Evolutionary conservation across 2,329 filamentous ascomycete genomes (phyloP).

Genomic region (Apiospora hydei): DNA sequence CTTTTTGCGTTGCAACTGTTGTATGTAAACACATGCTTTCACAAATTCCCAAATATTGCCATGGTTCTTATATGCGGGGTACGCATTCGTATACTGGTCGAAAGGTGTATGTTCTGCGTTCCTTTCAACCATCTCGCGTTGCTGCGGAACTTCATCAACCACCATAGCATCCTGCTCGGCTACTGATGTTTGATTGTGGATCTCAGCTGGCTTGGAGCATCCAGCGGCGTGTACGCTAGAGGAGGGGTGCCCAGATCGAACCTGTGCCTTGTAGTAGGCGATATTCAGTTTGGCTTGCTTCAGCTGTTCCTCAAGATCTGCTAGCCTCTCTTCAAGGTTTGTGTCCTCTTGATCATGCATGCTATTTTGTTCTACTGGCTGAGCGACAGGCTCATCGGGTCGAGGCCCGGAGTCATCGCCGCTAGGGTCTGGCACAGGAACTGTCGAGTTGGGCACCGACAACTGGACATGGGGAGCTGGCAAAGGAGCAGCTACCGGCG

Average conservation of each 20-base stretch:
- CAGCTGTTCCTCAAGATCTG: neutral
- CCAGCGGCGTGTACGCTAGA: neutral
- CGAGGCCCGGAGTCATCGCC: neutral
- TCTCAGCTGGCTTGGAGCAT: neutral
- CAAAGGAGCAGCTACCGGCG: neutral
- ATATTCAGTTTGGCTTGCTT: neutral
- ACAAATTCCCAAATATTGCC: slow-evolving; percentile 40
- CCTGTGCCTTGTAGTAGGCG: too few relatives aligned
- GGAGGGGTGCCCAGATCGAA: neutral
- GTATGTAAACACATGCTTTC: slow-evolving; percentile 41
- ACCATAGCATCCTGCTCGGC: neutral
- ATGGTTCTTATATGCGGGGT: slow-evolving; percentile 38
- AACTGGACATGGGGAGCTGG: neutral
- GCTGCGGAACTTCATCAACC: neutral
- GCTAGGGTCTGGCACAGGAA: neutral
- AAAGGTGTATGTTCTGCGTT: slow-evolving; percentile 34
- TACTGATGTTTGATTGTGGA: neutral
- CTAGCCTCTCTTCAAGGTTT: neutral
- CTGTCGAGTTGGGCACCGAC: neutral
- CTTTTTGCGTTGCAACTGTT: slow-evolving; percentile 34
- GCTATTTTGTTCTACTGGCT: neutral
- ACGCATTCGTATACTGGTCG: slow-evolving; percentile 37
- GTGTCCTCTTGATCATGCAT: neutral
- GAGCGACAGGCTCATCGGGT: neutral
- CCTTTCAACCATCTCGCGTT: neutral